Percentiles rank a stretch among this genome's conserved stretches.
These are phyloP conservation scores for Xerocomus minutiporus DNA, from an alignment of 1,284 basidiomycete species.

Conservation along the genomic window DNA sequence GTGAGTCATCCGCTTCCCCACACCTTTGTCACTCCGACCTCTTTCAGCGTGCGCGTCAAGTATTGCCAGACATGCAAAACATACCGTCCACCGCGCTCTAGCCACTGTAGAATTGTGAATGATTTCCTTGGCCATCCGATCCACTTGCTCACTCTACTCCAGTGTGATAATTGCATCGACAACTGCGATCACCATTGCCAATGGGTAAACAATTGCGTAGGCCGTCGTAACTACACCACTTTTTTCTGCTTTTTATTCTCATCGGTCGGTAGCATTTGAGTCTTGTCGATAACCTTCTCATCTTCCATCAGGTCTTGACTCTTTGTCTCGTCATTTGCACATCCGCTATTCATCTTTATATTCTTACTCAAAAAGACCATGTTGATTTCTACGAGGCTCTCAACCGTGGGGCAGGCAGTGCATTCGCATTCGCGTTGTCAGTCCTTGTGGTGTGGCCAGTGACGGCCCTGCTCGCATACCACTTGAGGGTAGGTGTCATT, in stretches of 20 bases:
- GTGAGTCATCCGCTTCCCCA: conserved; percentile 44
- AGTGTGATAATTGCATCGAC: conserved; percentile 95
- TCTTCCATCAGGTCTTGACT: conserved; percentile 52
- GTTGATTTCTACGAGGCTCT: conserved; percentile 59
- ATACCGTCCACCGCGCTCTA: conserved; percentile 86
- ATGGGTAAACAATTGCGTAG: conserved; percentile 93
- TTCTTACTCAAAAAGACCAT: conserved; percentile 53
- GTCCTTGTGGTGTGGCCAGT: conserved; percentile 78
- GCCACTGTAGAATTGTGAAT: conserved; percentile 86
- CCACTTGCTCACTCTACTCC: conserved; percentile 7
- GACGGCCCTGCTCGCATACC: conserved; percentile 73
- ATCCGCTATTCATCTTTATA: conserved; percentile 74
- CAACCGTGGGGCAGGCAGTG: conserved; percentile 63
- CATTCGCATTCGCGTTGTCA: conserved; percentile 69
- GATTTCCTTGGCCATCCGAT: conserved; percentile 1
- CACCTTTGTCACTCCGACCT: not conserved
- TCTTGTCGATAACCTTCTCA: conserved; percentile 6
- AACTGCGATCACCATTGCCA: conserved; percentile 90
- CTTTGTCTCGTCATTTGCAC: conserved; percentile 76
- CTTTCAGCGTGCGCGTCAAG: conserved; percentile 73
- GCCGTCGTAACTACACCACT: conserved; percentile 85
- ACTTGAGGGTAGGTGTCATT: conserved; percentile 64
- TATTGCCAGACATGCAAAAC: conserved; percentile 88
- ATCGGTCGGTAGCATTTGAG: conserved; percentile 48
- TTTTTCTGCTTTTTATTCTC: conserved; percentile 79